These are phyloP conservation scores for Diddensiella transvaalensis DNA, from an alignment of 805 yeast species.

Conservation along the genomic window DNA sequence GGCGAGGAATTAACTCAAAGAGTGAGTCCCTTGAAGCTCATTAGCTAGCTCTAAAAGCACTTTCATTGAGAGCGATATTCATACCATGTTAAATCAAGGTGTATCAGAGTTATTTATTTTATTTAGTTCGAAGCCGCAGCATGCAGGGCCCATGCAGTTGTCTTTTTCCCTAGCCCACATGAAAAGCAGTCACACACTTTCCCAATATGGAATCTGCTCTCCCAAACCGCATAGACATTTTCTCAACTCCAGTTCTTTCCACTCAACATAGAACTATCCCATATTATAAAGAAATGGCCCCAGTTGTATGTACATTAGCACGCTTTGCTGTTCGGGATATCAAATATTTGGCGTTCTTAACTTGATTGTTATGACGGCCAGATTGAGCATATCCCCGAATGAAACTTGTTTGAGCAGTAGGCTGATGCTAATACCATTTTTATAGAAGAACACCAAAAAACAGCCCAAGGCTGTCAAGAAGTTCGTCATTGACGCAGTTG, in stretches of 20 bases:
- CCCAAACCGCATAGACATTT: slow-evolving; percentile 1
- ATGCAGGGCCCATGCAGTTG: too few species aligned
- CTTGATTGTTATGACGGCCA: too few species aligned
- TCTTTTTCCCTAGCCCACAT: too few species aligned
- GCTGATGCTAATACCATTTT: slow-evolving; percentile 49
- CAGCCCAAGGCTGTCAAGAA: slow-evolving; percentile 45
- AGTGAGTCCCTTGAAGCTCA: too few species aligned
- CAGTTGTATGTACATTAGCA: slow-evolving; percentile 65
- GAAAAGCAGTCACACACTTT: slow-evolving; percentile 5
- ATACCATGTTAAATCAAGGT: too few species aligned
- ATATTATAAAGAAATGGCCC: slow-evolving; percentile 61
- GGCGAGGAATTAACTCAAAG: too few species aligned
- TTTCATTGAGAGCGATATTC: too few species aligned
- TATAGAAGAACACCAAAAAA: slow-evolving; percentile 72
- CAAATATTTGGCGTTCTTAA: too few species aligned
- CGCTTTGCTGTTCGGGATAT: slow-evolving; percentile 37
- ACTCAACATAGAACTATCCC: neutral
- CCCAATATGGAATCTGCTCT: slow-evolving; percentile 2
- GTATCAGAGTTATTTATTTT: too few species aligned
- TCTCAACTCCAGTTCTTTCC: neutral
- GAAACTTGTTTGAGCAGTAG: slow-evolving; percentile 56
- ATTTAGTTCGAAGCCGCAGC: too few species aligned
- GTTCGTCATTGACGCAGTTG: slow-evolving; percentile 91
- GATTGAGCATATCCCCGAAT: slow-evolving; percentile 22
- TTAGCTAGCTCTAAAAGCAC: too few species aligned